phyloP scores from a whole-genome alignment of 2,329 filamentous ascomycete species.

The Claviceps maximensis region DNA sequence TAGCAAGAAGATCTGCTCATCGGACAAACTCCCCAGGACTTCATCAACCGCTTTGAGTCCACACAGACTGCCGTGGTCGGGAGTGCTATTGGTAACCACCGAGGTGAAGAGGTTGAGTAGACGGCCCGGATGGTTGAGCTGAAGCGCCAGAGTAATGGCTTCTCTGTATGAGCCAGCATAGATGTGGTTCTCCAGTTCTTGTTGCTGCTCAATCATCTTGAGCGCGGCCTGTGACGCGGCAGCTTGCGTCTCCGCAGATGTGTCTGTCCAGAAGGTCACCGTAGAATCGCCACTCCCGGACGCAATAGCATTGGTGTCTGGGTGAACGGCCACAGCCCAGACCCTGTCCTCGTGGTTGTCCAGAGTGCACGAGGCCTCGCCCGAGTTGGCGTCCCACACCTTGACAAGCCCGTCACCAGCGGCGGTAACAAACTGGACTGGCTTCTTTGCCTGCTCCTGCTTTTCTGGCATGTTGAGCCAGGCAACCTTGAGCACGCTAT shows the following conservation, averaged over 20 bases:
- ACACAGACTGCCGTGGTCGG: constrained; percentile 49
- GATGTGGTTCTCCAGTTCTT: constrained; percentile 87
- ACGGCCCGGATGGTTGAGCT: constrained; percentile 86
- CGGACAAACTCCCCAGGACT: constrained; percentile 63
- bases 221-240: constrained; percentile 61
- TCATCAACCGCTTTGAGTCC: constrained; percentile 64
- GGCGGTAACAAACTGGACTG: constrained; percentile 67
- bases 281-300: constrained; percentile 89
- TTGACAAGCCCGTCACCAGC: constrained; percentile 93
- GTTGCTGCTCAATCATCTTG: constrained; percentile 81
- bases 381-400: constrained; percentile 80
- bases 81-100: constrained; percentile 51
- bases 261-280: constrained; percentile 92
- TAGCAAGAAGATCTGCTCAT: constrained; percentile 75
- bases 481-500: constrained; percentile 84
- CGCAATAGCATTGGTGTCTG: constrained; percentile 57
- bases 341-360: constrained; percentile 96
- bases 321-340: constrained; percentile 72
- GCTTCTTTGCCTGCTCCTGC: constrained; percentile 41
- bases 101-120: constrained; percentile 73
- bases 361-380: constrained; percentile 76
- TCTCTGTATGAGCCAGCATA: constrained; percentile 78
- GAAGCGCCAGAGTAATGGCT: constrained; percentile 80
- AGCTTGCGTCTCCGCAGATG: constrained; percentile 65
- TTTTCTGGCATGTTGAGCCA: constrained; percentile 55